Base-by-base conservation (phyloP, 2,329 filamentous ascomycete genomes). In the Xylariaceae sp. region DNA sequence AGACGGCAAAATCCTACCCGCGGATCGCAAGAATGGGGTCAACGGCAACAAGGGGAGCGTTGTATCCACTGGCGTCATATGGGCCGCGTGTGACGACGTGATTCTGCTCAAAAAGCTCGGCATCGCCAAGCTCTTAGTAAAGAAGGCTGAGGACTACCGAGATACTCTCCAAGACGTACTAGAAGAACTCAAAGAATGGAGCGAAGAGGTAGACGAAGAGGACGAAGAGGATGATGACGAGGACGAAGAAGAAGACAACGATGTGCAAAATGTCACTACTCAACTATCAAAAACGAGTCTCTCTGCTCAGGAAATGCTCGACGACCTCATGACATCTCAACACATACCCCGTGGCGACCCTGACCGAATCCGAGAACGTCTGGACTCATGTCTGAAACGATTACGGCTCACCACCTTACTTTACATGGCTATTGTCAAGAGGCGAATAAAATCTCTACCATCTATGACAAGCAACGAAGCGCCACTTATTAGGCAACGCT, bases 121-220 rank as follows among this genome's bases (percentile, higher is more conserved):
- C 0, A 79, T 95, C 4, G 81, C 80, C 0, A 88, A 86, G 0
- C 75, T 91, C 54, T 78, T 92, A 46, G 78, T 87, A 0, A 76
- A 80, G 61, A 91, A 87, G 67, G 86, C 86, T 1, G 83, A 89
- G 62, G 79, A 91, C 68, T 89, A 86, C 71, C 76, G 84, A 41
- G 88, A 88, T 53, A 81, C 87, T 2, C 74, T 96, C 29, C 82
- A 88, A 63, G 92, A 96, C 73, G 87, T 90, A 0, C 81, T 95
- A 62, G 83, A 88, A 59, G 92, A 96, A 72, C 71, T 96, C 60
- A 89, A 90, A 68, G 89, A 92, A 63, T 96, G 91, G 90, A 84
- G 86, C 26, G 87, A 90, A 1, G 87, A 90, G 64, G 80, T 82
- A 7, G 78, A 80, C 0, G 80, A 83, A 2, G 83, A 83, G 0